A percentile compares a stretch with the other conserved stretches of the same genome.
phyloP scores from a whole-genome alignment of 31 red algal species.

The Asparagopsis taxiformis region DNA sequence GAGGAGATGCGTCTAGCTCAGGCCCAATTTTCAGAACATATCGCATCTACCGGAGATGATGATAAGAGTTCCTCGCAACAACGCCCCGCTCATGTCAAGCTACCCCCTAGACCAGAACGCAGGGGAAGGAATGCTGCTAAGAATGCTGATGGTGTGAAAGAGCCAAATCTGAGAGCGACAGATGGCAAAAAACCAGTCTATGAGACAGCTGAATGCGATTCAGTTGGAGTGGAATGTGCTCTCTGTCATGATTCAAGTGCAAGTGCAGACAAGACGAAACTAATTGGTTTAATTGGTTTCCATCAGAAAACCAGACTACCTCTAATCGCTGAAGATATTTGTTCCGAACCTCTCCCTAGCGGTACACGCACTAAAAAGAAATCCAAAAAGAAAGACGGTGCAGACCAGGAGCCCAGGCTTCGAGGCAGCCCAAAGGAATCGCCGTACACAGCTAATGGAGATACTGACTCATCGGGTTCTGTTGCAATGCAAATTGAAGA shows the following conservation, averaged over 20 bases:
- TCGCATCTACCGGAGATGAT: constrained; percentile 2
- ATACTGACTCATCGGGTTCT: background rate
- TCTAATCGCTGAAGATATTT: constrained; percentile 13
- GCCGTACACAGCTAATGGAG: background rate
- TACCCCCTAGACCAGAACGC: background rate
- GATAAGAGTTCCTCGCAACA: background rate
- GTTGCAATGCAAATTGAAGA: background rate
- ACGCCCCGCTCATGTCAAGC: background rate
- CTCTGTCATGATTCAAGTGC: constrained; percentile 69
- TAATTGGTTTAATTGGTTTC: constrained; percentile 59
- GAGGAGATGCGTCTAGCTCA: constrained; percentile 54
- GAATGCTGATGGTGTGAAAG: background rate
- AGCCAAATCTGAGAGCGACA: background rate
- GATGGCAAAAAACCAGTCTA: background rate
- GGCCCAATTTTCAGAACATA: constrained; percentile 34
- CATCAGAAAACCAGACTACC: constrained; percentile 56
- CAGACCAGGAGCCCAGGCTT: background rate
- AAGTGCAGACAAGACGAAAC: constrained; percentile 6
- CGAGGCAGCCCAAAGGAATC: background rate
- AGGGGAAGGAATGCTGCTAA: background rate
- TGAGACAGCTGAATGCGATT: background rate
- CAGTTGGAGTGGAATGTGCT: constrained; percentile 36
- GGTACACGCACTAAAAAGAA: background rate
- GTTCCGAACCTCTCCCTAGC: background rate
- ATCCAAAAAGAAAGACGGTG: background rate